Evolutionary conservation across 352 stramenopile genomes (phyloP).

Genomic region (Pythium guiyangense): DNA sequence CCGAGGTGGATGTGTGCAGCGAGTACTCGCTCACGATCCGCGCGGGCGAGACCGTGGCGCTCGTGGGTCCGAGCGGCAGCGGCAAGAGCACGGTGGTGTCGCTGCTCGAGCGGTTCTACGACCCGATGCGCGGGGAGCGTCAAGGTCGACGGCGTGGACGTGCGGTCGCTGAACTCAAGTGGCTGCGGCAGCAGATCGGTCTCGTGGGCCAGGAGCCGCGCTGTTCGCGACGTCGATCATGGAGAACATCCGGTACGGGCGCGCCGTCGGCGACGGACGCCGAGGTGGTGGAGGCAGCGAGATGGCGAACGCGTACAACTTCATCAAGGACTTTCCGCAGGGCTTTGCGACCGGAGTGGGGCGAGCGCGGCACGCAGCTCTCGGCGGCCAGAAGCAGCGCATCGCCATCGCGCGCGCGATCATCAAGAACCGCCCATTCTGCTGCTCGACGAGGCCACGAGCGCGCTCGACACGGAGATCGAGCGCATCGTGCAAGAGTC

Average conservation of each 20-base stretch:
- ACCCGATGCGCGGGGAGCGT: too few relatives aligned
- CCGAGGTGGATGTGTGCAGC: conserved; percentile 47
- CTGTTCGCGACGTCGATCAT: conserved; percentile 39
- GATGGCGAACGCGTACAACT: conserved; percentile 86
- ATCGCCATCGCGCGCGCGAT: too few relatives aligned
- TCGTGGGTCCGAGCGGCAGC: too few relatives aligned
- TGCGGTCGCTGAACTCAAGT: too few relatives aligned
- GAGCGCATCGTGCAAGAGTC: conserved; percentile 70
- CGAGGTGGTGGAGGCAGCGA: conserved; percentile 39
- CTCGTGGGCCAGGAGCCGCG: conserved; percentile 73
- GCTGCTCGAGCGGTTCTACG: too few relatives aligned
- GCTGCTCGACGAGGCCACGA: conserved; percentile 23
- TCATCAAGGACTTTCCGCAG: conserved; percentile 89
- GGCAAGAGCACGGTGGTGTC: too few relatives aligned
- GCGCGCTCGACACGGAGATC: conserved; percentile 52
- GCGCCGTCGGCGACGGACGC: conserved; percentile 41
- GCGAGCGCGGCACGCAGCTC: conserved; percentile 82
- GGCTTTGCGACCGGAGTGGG: conserved; percentile 86
- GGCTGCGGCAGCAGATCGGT: too few relatives aligned
- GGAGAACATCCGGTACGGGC: conserved; percentile 80
- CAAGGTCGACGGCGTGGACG: conserved; percentile 50
- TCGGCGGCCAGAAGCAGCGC: too few relatives aligned
- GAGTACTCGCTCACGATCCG: too few relatives aligned
- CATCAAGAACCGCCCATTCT: too few relatives aligned
- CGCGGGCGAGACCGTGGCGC: too few relatives aligned